Conservation (phyloP, 164 flowering plant genomes). For the Malania oleifera region DNA sequence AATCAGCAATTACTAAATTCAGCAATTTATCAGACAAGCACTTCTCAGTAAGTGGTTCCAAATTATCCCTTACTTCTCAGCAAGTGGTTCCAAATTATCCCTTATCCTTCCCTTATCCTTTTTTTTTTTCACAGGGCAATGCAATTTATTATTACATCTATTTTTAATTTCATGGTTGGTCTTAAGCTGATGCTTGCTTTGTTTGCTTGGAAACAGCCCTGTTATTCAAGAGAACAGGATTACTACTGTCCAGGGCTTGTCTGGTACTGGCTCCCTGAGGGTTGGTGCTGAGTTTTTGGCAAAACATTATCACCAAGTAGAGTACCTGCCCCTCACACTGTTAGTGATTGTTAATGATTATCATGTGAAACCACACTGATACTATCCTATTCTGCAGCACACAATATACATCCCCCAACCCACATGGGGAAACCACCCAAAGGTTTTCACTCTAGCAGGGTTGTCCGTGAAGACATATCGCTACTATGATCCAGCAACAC, state of each 20-base stretch:
- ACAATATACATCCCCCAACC: conserved; percentile 84
- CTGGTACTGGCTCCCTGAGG: conserved; percentile 95
- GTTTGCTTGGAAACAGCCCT: conserved; percentile 44
- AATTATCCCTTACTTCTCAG: no score
- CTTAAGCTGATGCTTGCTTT: conserved; percentile 2
- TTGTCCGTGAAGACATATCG: conserved; percentile 83
- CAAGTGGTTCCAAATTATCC: no score
- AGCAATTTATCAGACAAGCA: no score
- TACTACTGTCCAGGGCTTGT: conserved; percentile 84
- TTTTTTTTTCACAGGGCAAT: no score
- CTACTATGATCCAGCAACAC: conserved; percentile 89
- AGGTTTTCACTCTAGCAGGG: conserved; percentile 78
- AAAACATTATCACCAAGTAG: conserved; percentile 76
- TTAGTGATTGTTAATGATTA: background rate
- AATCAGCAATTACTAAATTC: no score
- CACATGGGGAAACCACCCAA: conserved; percentile 98
- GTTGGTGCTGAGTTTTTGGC: conserved; percentile 96
- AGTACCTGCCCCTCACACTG: background rate
- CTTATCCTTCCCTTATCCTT: no score
- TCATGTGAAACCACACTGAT: conserved; percentile 3
- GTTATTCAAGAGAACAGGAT: conserved; percentile 86
- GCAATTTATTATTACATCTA: background rate
- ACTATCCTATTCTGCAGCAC: conserved; percentile 38
- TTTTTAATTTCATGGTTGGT: background rate
- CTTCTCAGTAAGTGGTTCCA: no score